A percentile compares a stretch with the other conserved stretches of the same genome.
These are phyloP conservation scores for Chlamydomonas asymmetrica DNA, from an alignment of 139 green algal genomes.

Conservation along the genomic window DNA sequence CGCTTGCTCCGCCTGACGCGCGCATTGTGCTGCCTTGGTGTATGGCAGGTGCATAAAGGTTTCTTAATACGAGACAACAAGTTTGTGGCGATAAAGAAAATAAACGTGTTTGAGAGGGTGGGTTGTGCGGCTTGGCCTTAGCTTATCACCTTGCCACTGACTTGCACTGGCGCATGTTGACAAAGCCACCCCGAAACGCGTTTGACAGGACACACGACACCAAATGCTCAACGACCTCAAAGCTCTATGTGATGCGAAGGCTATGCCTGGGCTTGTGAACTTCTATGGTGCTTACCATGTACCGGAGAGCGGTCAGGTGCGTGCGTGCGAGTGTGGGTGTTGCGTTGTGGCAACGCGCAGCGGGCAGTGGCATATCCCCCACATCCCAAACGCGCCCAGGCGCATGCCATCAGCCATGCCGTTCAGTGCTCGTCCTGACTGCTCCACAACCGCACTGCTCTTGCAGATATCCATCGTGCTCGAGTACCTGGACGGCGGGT, in stretches of 20 bases:
- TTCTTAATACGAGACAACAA: slow-evolving; percentile 60
- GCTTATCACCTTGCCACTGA: too few species aligned
- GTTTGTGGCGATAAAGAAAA: slow-evolving; percentile 88
- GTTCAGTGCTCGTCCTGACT: too few species aligned
- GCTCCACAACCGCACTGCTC: too few species aligned
- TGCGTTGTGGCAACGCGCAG: not conserved
- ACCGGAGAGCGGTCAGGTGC: slow-evolving; percentile 63
- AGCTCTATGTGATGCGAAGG: slow-evolving; percentile 69
- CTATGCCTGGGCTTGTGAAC: slow-evolving; percentile 60
- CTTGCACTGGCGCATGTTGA: too few species aligned
- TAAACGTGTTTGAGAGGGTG: slow-evolving; percentile 71
- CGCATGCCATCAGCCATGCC: slow-evolving; percentile 1
- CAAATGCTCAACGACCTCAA: slow-evolving; percentile 91
- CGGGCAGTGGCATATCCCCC: not conserved
- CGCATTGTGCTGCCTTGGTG: too few species aligned
- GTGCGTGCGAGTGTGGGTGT: not conserved
- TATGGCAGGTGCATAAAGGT: slow-evolving; percentile 73
- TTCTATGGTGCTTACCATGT: slow-evolving; percentile 83
- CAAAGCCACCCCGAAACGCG: too few species aligned
- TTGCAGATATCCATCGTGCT: slow-evolving; percentile 84
- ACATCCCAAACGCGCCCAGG: too few species aligned
- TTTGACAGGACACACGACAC: slow-evolving; percentile 72
- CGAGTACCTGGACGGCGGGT: slow-evolving; percentile 96
- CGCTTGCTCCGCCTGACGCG: not conserved
- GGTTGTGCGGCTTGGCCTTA: too few species aligned